Evolutionary conservation across 75 land plant species (phyloP).

Genomic region (Cryptomeria japonica): DNA sequence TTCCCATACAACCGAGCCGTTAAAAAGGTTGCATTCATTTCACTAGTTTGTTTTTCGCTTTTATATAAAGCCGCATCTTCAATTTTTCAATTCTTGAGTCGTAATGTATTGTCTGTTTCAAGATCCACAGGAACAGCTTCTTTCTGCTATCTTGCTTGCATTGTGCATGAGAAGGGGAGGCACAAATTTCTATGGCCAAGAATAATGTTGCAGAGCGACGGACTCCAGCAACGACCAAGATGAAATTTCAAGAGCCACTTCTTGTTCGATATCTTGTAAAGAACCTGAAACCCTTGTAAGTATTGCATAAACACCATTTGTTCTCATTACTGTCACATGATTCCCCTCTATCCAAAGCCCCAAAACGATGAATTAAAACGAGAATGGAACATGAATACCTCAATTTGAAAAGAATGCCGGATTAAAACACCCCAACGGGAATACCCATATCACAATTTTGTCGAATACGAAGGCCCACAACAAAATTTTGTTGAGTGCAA

Average conservation of each 20-base stretch:
- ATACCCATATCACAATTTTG: background rate
- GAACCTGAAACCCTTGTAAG: slow-evolving; percentile 11
- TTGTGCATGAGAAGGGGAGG: background rate
- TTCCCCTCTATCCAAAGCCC: background rate
- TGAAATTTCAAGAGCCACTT: slow-evolving; percentile 10
- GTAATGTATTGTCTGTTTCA: background rate
- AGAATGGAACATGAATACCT: background rate
- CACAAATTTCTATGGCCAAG: background rate
- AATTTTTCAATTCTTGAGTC: background rate
- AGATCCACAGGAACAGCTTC: background rate
- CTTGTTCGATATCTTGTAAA: slow-evolving; percentile 2
- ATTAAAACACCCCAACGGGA: background rate
- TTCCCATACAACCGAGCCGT: background rate
- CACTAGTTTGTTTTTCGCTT: background rate
- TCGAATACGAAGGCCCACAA: background rate
- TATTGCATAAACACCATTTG: background rate
- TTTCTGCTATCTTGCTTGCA: background rate
- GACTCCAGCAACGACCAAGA: background rate
- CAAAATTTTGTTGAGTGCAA: background rate
- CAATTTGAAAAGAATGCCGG: background rate
- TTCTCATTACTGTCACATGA: background rate
- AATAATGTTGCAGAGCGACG: background rate
- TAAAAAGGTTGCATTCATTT: background rate
- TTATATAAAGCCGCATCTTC: background rate
- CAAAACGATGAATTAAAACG: background rate